A percentile compares a stretch with the other conserved stretches of the same genome.
Conservation (phyloP, 1,284 basidiomycete species). For the Austroboletus niveus region DNA sequence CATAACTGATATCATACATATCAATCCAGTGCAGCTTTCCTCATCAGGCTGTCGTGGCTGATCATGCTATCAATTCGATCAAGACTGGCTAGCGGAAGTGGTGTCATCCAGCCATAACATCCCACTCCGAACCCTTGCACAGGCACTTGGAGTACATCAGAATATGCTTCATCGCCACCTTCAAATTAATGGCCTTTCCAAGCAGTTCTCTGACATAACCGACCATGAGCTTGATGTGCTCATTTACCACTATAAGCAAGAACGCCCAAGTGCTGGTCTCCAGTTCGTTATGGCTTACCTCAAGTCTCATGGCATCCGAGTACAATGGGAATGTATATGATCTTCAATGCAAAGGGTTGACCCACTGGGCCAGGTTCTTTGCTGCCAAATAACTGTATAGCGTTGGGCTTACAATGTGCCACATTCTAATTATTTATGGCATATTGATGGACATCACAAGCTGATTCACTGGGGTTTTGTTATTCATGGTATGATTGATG, state of each 20-base stretch:
- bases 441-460: constrained; percentile 50
- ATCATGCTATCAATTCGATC: background rate
- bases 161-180: background rate
- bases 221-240: constrained; percentile 1
- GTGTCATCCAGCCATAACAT: background rate
- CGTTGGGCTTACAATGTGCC: background rate
- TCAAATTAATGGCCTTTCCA: background rate
- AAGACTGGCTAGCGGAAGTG: background rate
- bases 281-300: background rate
- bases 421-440: constrained; percentile 34
- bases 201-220: background rate
- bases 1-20: too few relatives aligned
- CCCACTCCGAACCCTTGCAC: background rate
- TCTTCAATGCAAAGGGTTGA: constrained; percentile 10
- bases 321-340: background rate
- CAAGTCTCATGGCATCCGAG: background rate
- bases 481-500: constrained; percentile 44
- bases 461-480: constrained; percentile 50
- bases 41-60: too few relatives aligned
- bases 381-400: constrained; percentile 17
- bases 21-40: too few relatives aligned
- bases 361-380: constrained; percentile 18
- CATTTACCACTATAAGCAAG: background rate
- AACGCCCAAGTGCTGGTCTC: constrained; percentile 2
- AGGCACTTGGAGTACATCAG: background rate